These are phyloP conservation scores for Xanthoconium purpureum DNA, from an alignment of 768 basidiomycete species.

Conservation along the genomic window DNA sequence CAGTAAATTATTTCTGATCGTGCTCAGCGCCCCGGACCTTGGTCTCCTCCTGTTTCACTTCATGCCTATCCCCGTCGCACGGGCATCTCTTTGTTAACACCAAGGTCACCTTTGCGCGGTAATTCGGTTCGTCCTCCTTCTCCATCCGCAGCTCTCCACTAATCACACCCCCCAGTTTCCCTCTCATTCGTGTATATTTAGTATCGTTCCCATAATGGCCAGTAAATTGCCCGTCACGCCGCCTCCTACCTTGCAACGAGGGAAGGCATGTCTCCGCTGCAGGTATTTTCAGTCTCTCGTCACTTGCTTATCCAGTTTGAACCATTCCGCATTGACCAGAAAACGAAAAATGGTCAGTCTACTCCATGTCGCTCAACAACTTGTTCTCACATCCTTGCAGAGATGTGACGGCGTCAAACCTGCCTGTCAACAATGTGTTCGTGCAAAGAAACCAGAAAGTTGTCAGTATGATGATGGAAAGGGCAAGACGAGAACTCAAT, in stretches of 20 bases:
- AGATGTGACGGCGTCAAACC: constrained; percentile 78
- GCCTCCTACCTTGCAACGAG: constrained; percentile 53
- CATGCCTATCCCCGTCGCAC: constrained; percentile 29
- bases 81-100: constrained; percentile 10
- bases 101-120: constrained; percentile 1
- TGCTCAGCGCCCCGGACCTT: constrained; percentile 7
- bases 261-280: constrained; percentile 72
- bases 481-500: constrained; percentile 77
- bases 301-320: neutral
- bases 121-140: constrained; percentile 7
- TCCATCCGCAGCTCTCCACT: neutral
- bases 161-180: constrained; percentile 17
- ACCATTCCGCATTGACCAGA: constrained; percentile 34
- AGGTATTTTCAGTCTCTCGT: constrained; percentile 41
- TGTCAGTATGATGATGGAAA: constrained; percentile 86
- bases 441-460: constrained; percentile 70
- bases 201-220: constrained; percentile 35
- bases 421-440: constrained; percentile 72
- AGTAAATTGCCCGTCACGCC: constrained; percentile 29
- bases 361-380: neutral
- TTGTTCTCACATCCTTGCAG: constrained; percentile 36
- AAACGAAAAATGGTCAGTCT: constrained; percentile 65
- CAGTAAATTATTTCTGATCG: constrained; percentile 30
- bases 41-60: constrained; percentile 8
- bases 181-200: constrained; percentile 35